phyloP scores from a whole-genome alignment of 768 basidiomycete species.

The Boletellus emodensis region DNA sequence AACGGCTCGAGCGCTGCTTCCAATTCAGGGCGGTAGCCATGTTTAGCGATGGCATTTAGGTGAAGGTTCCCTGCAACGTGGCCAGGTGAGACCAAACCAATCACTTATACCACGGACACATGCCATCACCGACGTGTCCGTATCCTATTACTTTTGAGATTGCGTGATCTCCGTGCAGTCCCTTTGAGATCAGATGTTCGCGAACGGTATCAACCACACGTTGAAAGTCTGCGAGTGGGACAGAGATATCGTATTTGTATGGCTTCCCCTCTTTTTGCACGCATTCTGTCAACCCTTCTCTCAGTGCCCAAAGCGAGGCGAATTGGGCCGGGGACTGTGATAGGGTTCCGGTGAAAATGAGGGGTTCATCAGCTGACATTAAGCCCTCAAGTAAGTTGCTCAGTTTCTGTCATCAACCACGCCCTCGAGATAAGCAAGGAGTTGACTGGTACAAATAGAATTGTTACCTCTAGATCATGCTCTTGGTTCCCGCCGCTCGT shows the following conservation, averaged over 20 bases:
- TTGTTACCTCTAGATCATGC: constrained; percentile 84
- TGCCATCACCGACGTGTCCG: constrained; percentile 96
- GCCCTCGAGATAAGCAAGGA: constrained; percentile 6
- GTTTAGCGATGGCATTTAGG: constrained; percentile 79
- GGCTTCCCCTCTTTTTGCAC: constrained; percentile 90
- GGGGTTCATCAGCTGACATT: constrained; percentile 63
- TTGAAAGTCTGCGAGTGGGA: constrained; percentile 85
- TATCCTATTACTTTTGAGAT: constrained; percentile 89
- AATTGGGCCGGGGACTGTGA: constrained; percentile 91
- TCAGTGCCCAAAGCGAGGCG: constrained; percentile 82
- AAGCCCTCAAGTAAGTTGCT: constrained; percentile 72
- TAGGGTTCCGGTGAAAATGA: constrained; percentile 87
- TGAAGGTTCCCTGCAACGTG: constrained; percentile 77
- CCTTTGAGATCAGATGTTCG: constrained; percentile 64
- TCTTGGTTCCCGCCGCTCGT: constrained; percentile 90
- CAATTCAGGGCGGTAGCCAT: constrained; percentile 74
- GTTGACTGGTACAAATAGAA: constrained; percentile 4
- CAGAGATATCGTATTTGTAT: constrained; percentile 96
- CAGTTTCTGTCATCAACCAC: constrained; percentile 68
- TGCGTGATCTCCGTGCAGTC: constrained; percentile 63
- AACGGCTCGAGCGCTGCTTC: constrained; percentile 90
- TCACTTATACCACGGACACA: constrained; percentile 23
- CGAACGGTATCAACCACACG: constrained; percentile 78
- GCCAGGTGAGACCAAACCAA: background rate
- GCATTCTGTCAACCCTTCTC: constrained; percentile 91